phyloP scores from a whole-genome alignment of 2,329 filamentous ascomycete species.

The Bipolaris oryzae region DNA sequence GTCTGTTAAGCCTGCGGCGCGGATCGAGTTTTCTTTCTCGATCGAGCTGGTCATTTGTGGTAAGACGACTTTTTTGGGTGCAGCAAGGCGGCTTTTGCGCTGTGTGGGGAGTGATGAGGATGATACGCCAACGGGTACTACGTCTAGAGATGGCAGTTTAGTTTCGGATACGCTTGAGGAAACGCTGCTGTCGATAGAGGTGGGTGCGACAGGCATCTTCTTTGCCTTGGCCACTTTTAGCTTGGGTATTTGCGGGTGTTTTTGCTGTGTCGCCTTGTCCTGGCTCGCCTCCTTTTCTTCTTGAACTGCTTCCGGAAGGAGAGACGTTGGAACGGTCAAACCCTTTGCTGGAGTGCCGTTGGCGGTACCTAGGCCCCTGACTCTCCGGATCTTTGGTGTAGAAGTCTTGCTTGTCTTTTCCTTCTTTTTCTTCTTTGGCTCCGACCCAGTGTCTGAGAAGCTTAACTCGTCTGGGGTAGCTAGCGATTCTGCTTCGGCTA shows the following conservation, averaged over 20 bases:
- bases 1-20: constrained; percentile 13
- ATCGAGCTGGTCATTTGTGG: constrained; percentile 26
- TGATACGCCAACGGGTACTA: constrained; percentile 28
- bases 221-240: constrained; percentile 28
- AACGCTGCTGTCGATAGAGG: constrained; percentile 14
- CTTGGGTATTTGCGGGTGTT: constrained; percentile 20
- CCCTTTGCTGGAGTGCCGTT: constrained; percentile 50
- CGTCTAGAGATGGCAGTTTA: constrained; percentile 29
- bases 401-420: constrained; percentile 30
- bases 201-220: constrained; percentile 28
- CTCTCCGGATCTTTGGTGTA: constrained; percentile 43
- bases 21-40: constrained; percentile 25
- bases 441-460: constrained; percentile 26
- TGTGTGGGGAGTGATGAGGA: constrained; percentile 21
- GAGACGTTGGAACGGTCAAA: constrained; percentile 34
- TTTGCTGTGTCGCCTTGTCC: constrained; percentile 12
- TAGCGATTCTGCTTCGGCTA: constrained; percentile 39
- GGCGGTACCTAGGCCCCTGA: constrained; percentile 40
- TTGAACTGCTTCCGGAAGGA: constrained; percentile 37
- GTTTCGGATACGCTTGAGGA: constrained; percentile 12
- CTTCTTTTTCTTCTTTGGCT: constrained; percentile 28
- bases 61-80: constrained; percentile 44
- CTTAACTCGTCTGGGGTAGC: constrained; percentile 44
- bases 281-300: constrained; percentile 30
- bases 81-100: constrained; percentile 43